Conservation (phyloP, 768 basidiomycete genomes). For the Mycena floridula region DNA sequence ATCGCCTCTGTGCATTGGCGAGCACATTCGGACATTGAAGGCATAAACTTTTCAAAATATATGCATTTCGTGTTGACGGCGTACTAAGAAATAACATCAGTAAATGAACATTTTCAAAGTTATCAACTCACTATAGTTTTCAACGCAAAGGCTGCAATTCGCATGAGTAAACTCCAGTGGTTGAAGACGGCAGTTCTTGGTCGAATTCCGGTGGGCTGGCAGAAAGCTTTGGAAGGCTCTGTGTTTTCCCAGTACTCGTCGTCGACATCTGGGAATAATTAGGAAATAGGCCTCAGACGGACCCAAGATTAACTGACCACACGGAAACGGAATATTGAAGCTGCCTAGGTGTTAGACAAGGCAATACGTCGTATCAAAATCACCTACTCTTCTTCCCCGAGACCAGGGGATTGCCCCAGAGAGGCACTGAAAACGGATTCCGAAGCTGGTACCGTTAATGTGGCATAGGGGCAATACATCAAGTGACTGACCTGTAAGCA, state of each 20-base stretch:
- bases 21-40: no score
- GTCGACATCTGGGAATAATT: constrained; percentile 81
- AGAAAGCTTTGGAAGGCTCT: constrained; percentile 47
- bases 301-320: no score
- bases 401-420: constrained; percentile 49
- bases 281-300: no score
- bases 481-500: no score
- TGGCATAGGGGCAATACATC: no score
- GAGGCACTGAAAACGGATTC: constrained; percentile 42
- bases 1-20: constrained; percentile 67
- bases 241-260: constrained; percentile 80
- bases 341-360: constrained; percentile 32
- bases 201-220: constrained; percentile 59
- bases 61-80: constrained; percentile 71
- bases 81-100: constrained; percentile 54
- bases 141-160: constrained; percentile 63
- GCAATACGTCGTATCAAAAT: constrained; percentile 1
- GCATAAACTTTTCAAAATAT: no score
- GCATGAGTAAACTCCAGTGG: constrained; percentile 55
- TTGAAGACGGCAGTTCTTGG: constrained; percentile 59
- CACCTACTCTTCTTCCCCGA: constrained; percentile 64
- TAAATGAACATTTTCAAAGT: no score
- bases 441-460: no score
- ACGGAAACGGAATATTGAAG: constrained; percentile 76
- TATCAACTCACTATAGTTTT: constrained; percentile 68